Percentiles rank a stretch among this genome's conserved stretches.
Evolutionary conservation across 2,329 filamentous ascomycete genomes (phyloP).

Genomic region (Cercospora zeae-maydis): DNA sequence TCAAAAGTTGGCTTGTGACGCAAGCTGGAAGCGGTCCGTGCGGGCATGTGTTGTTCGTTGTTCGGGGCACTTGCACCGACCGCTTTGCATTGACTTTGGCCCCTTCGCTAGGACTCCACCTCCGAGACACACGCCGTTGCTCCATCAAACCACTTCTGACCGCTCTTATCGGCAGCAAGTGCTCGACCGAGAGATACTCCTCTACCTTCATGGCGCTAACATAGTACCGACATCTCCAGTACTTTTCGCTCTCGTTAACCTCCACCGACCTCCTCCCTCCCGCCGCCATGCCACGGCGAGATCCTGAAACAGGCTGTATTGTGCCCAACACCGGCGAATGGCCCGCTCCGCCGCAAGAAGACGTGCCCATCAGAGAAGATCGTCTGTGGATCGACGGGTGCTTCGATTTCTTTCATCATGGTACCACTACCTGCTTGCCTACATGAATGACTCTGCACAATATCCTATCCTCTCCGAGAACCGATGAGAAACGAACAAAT

Average conservation of each 20-base stretch:
- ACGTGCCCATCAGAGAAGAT: slow-evolving; percentile 57
- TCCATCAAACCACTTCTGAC: background rate
- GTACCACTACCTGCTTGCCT: slow-evolving; percentile 16
- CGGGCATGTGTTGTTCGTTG: background rate
- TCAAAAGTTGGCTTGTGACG: background rate
- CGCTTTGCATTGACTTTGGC: background rate
- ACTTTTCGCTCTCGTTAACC: background rate
- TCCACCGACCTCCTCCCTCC: background rate
- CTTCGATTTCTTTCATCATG: slow-evolving; percentile 99
- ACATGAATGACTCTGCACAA: background rate
- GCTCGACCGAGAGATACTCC: background rate
- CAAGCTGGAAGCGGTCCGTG: background rate
- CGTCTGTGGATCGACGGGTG: slow-evolving; percentile 98
- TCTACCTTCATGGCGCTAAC: background rate
- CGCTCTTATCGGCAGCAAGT: background rate
- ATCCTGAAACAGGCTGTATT: slow-evolving; percentile 35
- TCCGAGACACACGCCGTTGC: background rate
- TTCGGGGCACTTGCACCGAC: background rate
- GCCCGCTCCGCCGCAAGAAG: slow-evolving; percentile 63
- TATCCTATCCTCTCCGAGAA: background rate
- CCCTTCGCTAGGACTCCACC: background rate
- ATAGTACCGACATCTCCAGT: background rate
- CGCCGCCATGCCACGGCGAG: slow-evolving; percentile 24
- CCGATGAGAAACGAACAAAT: background rate
- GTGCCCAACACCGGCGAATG: slow-evolving; percentile 56